Evolutionary conservation across 2,329 filamentous ascomycete genomes (phyloP).

Genomic region (Mariannaea sp.): DNA sequence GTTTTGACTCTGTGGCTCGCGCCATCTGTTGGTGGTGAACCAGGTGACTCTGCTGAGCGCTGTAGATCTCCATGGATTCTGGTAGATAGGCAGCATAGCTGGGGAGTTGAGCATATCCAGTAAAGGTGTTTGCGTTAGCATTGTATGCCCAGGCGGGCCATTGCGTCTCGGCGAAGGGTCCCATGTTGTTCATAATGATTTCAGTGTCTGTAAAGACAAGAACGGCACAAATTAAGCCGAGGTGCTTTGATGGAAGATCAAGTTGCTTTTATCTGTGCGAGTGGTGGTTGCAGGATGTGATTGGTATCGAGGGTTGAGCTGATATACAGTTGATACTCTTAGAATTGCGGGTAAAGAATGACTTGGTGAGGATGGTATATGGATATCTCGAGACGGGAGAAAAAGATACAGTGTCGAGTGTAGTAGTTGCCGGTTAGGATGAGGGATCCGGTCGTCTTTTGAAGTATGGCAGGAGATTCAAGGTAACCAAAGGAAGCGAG

Average conservation of each 20-base stretch:
- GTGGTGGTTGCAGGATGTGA: neutral
- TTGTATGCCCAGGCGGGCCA: conserved; percentile 46
- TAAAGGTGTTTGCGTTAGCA: conserved; percentile 37
- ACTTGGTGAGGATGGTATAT: conserved; percentile 18
- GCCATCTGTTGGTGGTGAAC: conserved; percentile 47
- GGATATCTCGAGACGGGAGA: neutral
- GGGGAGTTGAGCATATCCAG: conserved; percentile 41
- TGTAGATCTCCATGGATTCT: conserved; percentile 47
- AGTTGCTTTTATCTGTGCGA: neutral
- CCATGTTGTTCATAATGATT: conserved; percentile 40
- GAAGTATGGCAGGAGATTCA: conserved; percentile 29
- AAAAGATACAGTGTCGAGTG: conserved; percentile 19
- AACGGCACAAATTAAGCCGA: neutral
- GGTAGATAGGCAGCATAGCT: conserved; percentile 45
- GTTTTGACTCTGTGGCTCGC: conserved; percentile 54
- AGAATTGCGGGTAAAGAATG: neutral
- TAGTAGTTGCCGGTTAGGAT: conserved; percentile 17
- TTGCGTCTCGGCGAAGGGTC: conserved; percentile 42
- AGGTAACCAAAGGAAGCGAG: conserved; percentile 39
- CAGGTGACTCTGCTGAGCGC: conserved; percentile 44
- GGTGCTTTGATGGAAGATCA: neutral
- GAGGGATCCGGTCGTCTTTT: conserved; percentile 38
- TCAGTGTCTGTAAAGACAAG: conserved; percentile 19
- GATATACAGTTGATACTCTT: neutral
- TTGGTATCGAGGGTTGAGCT: neutral